Evolutionary conservation across 768 basidiomycete genomes (phyloP).

Genomic region (Trametes sanguinea): DNA sequence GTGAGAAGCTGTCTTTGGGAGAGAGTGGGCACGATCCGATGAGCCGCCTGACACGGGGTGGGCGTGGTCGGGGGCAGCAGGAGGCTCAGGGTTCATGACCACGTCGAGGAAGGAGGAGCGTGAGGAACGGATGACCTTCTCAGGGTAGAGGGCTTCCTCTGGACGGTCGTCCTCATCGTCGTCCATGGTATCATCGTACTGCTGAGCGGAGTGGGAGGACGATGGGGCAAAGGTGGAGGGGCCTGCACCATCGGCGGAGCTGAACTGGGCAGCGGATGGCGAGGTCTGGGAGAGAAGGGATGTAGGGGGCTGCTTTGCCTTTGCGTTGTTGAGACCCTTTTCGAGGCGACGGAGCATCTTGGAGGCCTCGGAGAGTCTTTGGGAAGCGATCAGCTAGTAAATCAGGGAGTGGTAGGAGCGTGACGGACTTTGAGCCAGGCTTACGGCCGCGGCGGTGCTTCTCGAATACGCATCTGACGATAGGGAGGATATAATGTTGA

Average conservation of each 20-base stretch:
- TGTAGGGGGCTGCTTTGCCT: conserved; percentile 58
- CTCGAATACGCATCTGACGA: conserved; percentile 75
- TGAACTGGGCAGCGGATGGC: conserved; percentile 24
- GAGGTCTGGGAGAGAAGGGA: conserved; percentile 39
- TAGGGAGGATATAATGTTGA: conserved; percentile 4
- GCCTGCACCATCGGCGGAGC: conserved; percentile 25
- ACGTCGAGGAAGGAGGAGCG: conserved; percentile 82
- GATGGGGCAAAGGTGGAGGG: conserved; percentile 38
- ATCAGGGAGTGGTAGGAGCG: conserved; percentile 15
- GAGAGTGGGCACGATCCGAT: conserved; percentile 32
- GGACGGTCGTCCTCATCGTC: conserved; percentile 63
- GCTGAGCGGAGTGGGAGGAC: conserved; percentile 49
- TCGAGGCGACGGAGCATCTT: conserved; percentile 87
- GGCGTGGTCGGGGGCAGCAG: conserved; percentile 37
- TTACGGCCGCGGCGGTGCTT: conserved; percentile 88
- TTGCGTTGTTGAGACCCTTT: conserved; percentile 77
- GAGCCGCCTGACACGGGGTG: conserved; percentile 23
- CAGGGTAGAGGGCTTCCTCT: conserved; percentile 71
- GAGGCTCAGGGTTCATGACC: conserved; percentile 72
- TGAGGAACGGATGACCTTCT: conserved; percentile 66
- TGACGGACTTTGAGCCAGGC: conserved; percentile 80
- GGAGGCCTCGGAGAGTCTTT: conserved; percentile 82
- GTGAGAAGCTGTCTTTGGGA: conserved; percentile 12
- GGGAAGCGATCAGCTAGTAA: conserved; percentile 10
- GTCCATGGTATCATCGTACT: conserved; percentile 52